Conservation (phyloP, 495 filamentous ascomycete genomes). For the Beverwykella pulmonaria region DNA sequence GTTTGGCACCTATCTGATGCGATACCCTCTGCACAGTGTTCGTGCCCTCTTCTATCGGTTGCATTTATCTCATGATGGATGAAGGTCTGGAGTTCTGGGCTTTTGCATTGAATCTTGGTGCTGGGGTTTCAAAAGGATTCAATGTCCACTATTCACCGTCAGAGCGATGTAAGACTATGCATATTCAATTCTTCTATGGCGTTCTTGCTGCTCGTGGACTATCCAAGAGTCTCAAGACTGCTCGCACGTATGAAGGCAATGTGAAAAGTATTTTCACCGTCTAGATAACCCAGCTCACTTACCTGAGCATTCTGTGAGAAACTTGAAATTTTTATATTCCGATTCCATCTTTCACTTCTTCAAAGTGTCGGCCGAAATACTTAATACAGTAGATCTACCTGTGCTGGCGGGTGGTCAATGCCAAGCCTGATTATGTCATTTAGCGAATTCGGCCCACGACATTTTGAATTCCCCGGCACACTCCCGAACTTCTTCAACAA, state of each 20-base stretch:
- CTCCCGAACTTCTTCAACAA: constrained; percentile 11
- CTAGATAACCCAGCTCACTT: too few relatives aligned
- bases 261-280: too few relatives aligned
- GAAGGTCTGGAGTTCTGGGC: constrained; percentile 5
- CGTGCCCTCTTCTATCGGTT: neutral
- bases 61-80: constrained; percentile 6
- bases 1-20: constrained; percentile 7
- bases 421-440: neutral
- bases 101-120: constrained; percentile 6
- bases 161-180: neutral
- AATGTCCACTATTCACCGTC: constrained; percentile 4
- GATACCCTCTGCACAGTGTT: constrained; percentile 22
- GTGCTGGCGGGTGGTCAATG: neutral
- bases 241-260: neutral
- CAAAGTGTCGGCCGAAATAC: too few relatives aligned
- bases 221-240: too few relatives aligned
- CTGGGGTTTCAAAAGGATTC: neutral
- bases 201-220: neutral
- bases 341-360: too few relatives aligned
- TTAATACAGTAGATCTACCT: too few relatives aligned
- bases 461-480: neutral
- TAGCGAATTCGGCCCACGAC: constrained; percentile 6
- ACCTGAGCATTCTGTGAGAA: too few relatives aligned
- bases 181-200: constrained; percentile 1
- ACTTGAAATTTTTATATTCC: too few relatives aligned